Evolutionary conservation across 2,329 filamentous ascomycete species (phyloP), one percentile per base, ranked within the genome.

Genomic region (Zymoseptoria crescenta): DNA sequence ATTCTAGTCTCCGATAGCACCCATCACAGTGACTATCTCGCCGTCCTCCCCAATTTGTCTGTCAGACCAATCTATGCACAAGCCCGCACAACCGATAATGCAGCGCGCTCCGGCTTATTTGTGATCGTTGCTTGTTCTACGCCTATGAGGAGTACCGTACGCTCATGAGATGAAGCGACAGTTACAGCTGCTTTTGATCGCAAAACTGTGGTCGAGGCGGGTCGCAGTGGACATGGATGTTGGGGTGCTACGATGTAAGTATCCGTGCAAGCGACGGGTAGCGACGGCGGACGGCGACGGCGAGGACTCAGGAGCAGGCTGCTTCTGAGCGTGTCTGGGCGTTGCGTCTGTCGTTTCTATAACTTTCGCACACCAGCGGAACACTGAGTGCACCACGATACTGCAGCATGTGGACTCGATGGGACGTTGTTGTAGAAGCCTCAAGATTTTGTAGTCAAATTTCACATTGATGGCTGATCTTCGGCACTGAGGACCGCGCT

Each of bases 71-170:
- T 45, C 35, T 45, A 45, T 63, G 96, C 90, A 96, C 92, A 96
- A 96, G 84, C 90, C 80, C 82, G 86, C 84, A 87, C 90, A 88
- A 96, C 85, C 87, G 89, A 88, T 85, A 85, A 80, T 87, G 92
- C 85, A 86, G 87, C 86, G 84, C 84, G 89, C 91, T 96, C 92
- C 92, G 91, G 92, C 92, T 96, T 96, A 96, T 94, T 96, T 87
- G 90, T 87, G 89, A 90, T 90, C 88, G 71, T 56, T 59, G 52
- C 63, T 74, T 65, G 74, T 75, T 96, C 83, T 96, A 80, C 87
- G 91, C 91, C 89, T 62, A 59, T 63, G 65, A 67, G 57, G 60
- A 60, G 60, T 71, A 71, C 69, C 69, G 69, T 66, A 62, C 59
- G 67, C 67, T 69, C 61, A 57, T 54, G 53, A 55, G 52, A 29